Conservation (phyloP, 2,329 filamentous ascomycete genomes). For the Shiraia bambusicola region DNA sequence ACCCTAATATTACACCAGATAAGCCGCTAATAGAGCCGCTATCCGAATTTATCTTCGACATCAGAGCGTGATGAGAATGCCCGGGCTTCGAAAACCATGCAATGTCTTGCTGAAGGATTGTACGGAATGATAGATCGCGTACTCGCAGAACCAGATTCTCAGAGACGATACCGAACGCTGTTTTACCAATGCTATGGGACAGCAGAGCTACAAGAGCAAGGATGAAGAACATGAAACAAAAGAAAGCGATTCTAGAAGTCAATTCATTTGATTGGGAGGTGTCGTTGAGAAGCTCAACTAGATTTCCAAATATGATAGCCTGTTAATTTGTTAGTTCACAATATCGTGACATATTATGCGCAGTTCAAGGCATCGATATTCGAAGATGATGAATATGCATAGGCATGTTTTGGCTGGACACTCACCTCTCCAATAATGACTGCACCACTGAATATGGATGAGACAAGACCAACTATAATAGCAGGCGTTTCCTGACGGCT, state of each 20-base stretch:
- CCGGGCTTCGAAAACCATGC: conserved; percentile 50
- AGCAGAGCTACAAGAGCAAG: conserved; percentile 54
- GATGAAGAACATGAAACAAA: conserved; percentile 55
- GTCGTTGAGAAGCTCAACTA: conserved; percentile 36
- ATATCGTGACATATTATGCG: no score
- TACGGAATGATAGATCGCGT: conserved; percentile 51
- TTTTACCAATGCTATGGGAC: conserved; percentile 48
- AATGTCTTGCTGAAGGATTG: conserved; percentile 59
- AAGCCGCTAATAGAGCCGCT: conserved; percentile 52
- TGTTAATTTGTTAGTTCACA: background rate
- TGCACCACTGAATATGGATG: conserved; percentile 50
- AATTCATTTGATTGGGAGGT: conserved; percentile 18
- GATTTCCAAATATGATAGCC: conserved; percentile 32
- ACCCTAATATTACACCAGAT: conserved; percentile 51
- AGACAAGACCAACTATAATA: conserved; percentile 45
- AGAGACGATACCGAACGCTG: conserved; percentile 52
- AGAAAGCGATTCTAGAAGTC: conserved; percentile 43
- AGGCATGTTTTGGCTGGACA: background rate
- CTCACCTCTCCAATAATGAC: conserved; percentile 59
- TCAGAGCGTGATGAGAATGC: conserved; percentile 48
- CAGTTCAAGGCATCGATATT: background rate
- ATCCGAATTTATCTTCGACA: conserved; percentile 52
- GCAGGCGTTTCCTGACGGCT: conserved; percentile 45
- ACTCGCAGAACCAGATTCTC: conserved; percentile 49
- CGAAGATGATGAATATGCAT: background rate